Evolutionary conservation across 1,284 basidiomycete genomes (phyloP).

Genomic region (Austroboletus niveus): DNA sequence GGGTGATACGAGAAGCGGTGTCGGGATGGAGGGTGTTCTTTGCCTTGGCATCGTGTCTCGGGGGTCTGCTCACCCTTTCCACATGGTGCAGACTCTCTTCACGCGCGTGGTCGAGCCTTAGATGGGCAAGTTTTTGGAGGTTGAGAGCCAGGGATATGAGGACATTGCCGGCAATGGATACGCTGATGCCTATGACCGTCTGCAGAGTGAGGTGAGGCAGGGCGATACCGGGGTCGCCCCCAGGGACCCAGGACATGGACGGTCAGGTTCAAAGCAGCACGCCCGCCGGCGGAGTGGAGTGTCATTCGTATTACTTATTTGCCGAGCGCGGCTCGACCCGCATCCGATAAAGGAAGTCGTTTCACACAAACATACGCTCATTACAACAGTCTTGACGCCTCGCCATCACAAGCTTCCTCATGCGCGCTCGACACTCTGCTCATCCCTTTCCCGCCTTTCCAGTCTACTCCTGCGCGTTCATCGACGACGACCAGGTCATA

Average conservation of each 20-base stretch:
- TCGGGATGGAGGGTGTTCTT: conserved; percentile 5
- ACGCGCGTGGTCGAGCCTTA: conserved; percentile 54
- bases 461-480: conserved; percentile 85
- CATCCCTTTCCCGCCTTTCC: conserved; percentile 79
- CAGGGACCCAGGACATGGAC: conserved; percentile 22
- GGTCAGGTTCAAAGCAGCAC: neutral
- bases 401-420: conserved; percentile 29
- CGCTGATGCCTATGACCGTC: conserved; percentile 77
- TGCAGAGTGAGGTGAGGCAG: conserved; percentile 58
- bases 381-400: neutral
- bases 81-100: conserved; percentile 11
- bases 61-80: conserved; percentile 14
- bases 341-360: conserved; percentile 2
- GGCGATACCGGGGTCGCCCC: conserved; percentile 35
- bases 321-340: neutral
- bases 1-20: conserved; percentile 5
- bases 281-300: neutral
- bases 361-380: conserved; percentile 13
- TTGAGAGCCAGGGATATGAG: conserved; percentile 90
- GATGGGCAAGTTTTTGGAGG: conserved; percentile 89
- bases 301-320: neutral
- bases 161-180: conserved; percentile 84
- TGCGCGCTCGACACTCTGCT: conserved; percentile 78
- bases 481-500: conserved; percentile 70
- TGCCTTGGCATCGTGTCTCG: neutral